phyloP scores from a whole-genome alignment of 1,284 basidiomycete species.

The Puccinia horiana region DNA sequence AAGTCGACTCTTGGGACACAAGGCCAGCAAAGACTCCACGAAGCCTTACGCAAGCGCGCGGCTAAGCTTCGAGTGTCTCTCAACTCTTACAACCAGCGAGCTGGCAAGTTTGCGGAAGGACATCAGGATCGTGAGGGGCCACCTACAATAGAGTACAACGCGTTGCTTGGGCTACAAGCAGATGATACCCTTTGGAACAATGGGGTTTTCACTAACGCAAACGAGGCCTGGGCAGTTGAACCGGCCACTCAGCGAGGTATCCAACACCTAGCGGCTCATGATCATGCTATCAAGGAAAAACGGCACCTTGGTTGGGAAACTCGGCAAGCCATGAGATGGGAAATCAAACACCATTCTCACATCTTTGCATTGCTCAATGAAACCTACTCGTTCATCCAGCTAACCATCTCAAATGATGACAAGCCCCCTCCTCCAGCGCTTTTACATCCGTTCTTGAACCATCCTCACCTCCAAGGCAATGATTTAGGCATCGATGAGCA shows the following conservation, averaged over 20 bases:
- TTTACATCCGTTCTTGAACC: neutral
- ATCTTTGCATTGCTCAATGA: no score
- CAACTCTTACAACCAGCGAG: neutral
- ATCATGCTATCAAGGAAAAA: neutral
- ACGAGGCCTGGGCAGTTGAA: constrained; percentile 5
- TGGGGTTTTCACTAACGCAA: constrained; percentile 2
- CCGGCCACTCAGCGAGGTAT: neutral
- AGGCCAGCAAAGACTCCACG: no score
- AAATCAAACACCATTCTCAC: neutral
- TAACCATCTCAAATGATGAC: no score
- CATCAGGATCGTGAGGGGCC: neutral
- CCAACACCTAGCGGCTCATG: no score
- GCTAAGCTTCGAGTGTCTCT: neutral
- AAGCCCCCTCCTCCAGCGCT: no score
- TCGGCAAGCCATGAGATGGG: no score
- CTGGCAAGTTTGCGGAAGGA: no score
- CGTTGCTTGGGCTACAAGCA: neutral
- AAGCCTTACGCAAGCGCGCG: neutral
- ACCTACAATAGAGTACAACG: no score
- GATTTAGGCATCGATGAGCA: no score
- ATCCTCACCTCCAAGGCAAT: neutral
- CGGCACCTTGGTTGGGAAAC: neutral
- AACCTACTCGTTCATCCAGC: no score
- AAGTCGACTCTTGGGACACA: neutral
- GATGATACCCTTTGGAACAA: constrained; percentile 19